Base-by-base conservation (phyloP, 371 early-diverging fungal genomes). In the Sporodiniella umbellata region DNA sequence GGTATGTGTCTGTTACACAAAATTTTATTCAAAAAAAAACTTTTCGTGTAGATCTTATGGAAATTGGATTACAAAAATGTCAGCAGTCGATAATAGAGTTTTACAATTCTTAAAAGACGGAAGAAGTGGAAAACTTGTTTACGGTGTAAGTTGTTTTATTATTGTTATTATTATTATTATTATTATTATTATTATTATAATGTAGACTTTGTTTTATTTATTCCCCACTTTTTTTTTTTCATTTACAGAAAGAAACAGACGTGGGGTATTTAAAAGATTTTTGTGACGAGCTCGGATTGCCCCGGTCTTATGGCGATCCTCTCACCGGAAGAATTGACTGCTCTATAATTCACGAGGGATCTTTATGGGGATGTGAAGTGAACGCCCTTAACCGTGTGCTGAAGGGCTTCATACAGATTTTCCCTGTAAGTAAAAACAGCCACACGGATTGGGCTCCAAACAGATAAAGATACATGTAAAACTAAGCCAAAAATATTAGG, bases 1-100 rank as follows among this genome's bases (percentile, higher is more conserved):
- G 68, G 80, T 80, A 72, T 8, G 21, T 19, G 2, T 40, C 10
- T 8, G 8, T 19, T 18, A 7, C 5, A 7, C 21, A 40, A 40
- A 40, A 21, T 10, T 19, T 40, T 40, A 10, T 40, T n/a, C n/a
- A n/a, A n/a, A n/a, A n/a, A n/a, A n/a, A 40, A 40, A 4, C 7
- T 40, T 19, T 5, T 8, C 7, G 1, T 1, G 10, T 54, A 79
- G 78, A 38, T 70, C 76, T 3, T 86, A 86, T 48, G 75, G 72
- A 4, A 59, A 62, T 22, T 86, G 86, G 86, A 84, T 86, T 47
- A 71, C 79, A 10, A 68, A 64, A 30, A 83, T 86, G 85, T 55
- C 80, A 17, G 67, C 72, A 33, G 79, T 83, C 70, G 84, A 86
- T 62, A 66, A 57, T 31, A 68, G 81, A 39, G 33, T 84, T 33